These are phyloP conservation scores for Backusella mclennaniae DNA, from an alignment of 192 early-diverging fungal species.

Conservation along the genomic window DNA sequence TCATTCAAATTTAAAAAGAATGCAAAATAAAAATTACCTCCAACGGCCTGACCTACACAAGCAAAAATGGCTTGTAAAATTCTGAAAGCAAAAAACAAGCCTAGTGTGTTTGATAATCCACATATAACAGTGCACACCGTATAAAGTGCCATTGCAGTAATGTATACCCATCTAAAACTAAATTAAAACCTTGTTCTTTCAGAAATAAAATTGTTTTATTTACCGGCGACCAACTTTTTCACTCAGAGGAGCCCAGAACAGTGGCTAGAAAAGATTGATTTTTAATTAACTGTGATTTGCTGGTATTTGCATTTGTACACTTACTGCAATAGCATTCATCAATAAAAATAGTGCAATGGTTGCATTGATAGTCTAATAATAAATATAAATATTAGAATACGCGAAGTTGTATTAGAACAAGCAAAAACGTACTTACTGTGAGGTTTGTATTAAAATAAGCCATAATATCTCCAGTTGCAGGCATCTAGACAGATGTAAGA, in stretches of 20 bases:
- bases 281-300: neutral
- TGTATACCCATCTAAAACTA: slow-evolving; percentile 31
- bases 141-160: slow-evolving; percentile 27
- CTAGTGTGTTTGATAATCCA: slow-evolving; percentile 28
- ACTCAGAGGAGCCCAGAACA: slow-evolving; percentile 31
- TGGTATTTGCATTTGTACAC: neutral
- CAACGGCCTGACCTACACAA: slow-evolving; percentile 31
- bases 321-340: slow-evolving; percentile 17
- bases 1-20: no score
- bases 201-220: neutral
- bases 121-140: slow-evolving; percentile 27
- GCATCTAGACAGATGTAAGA: slow-evolving; percentile 4
- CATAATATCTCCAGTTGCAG: slow-evolving; percentile 15
- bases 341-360: slow-evolving; percentile 28
- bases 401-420: neutral
- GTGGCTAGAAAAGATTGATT: neutral
- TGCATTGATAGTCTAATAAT: slow-evolving; percentile 22
- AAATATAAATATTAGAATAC: neutral
- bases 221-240: slow-evolving; percentile 29
- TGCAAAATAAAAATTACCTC: neutral
- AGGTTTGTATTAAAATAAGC: slow-evolving; percentile 20
- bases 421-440: slow-evolving; percentile 7
- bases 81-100: slow-evolving; percentile 31
- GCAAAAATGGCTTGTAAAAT: slow-evolving; percentile 34
- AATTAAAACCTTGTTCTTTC: neutral